Evolutionary conservation across 257 asterid genomes (phyloP).

Genomic region (Solanum chmielewskii): DNA sequence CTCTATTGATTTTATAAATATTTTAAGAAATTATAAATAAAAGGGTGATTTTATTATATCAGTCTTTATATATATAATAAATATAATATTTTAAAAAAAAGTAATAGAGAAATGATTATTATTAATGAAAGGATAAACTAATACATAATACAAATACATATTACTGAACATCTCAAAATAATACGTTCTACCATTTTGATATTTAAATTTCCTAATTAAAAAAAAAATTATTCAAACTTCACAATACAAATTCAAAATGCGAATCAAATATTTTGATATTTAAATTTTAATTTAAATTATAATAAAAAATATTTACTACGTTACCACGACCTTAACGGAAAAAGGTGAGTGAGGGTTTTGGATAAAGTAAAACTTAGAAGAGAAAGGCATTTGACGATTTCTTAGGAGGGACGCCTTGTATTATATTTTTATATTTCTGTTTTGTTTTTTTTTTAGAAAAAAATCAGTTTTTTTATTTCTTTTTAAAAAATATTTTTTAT

Average conservation of each 20-base stretch:
- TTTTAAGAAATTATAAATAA: too few relatives aligned
- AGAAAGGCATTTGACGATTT: conserved; percentile 20
- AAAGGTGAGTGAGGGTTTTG: background rate
- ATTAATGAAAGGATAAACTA: too few relatives aligned
- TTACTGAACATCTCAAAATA: too few relatives aligned
- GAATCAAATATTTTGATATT: rapidly evolving
- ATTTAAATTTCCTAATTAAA: background rate
- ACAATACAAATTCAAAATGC: background rate
- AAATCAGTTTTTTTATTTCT: too few relatives aligned
- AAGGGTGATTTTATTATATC: too few relatives aligned
- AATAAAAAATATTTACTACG: background rate
- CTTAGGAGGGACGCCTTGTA: conserved; percentile 62
- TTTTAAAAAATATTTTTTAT: background rate
- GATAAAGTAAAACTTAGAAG: conserved; percentile 1
- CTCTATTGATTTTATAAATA: too few relatives aligned
- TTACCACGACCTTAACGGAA: background rate
- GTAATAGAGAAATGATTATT: too few relatives aligned
- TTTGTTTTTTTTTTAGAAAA: background rate
- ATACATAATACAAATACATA: too few relatives aligned
- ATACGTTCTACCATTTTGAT: background rate
- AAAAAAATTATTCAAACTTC: background rate
- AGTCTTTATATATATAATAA: too few relatives aligned
- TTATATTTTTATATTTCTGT: background rate
- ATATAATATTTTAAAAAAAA: too few relatives aligned
- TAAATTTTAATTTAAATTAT: background rate